Percentiles rank a stretch among this genome's conserved stretches.
Evolutionary conservation across 768 basidiomycete species (phyloP).

Genomic region (Mycena polygramma): DNA sequence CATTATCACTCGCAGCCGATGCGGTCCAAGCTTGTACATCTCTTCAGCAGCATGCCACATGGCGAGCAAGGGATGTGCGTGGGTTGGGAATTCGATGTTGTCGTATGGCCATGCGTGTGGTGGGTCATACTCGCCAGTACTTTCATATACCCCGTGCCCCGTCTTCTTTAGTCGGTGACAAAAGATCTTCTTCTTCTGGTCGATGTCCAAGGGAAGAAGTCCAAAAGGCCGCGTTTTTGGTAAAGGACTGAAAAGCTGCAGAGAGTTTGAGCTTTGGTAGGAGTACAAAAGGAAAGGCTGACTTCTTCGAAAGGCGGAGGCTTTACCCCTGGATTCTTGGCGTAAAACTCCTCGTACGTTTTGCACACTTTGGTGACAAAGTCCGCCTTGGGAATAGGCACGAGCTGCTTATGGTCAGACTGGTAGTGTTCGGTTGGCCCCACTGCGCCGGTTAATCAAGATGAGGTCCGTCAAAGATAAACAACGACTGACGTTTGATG

Average conservation of each 20-base stretch:
- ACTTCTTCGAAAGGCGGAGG: not conserved
- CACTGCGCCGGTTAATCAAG: not conserved
- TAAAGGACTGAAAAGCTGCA: not conserved
- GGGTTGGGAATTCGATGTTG: not conserved
- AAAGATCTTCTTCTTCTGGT: not conserved
- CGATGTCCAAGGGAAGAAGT: constrained; percentile 10
- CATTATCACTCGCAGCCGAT: not conserved
- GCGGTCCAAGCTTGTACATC: not conserved
- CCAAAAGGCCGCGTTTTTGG: not conserved
- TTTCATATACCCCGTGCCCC: not conserved
- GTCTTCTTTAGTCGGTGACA: not conserved
- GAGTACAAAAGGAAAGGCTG: not conserved
- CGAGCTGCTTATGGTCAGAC: not conserved
- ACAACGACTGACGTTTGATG: not conserved
- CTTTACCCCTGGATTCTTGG: not conserved
- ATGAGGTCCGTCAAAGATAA: too few relatives aligned
- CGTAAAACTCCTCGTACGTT: not conserved
- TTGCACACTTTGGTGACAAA: not conserved
- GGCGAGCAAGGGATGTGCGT: constrained; percentile 6
- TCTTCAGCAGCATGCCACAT: constrained; percentile 12
- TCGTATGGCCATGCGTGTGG: not conserved
- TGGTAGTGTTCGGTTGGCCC: not conserved
- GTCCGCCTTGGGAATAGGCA: not conserved
- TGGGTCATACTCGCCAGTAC: constrained; percentile 5
- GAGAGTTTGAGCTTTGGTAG: not conserved